Base-by-base conservation (phyloP, 331 rosid genomes). In the Saraca asoca region DNA sequence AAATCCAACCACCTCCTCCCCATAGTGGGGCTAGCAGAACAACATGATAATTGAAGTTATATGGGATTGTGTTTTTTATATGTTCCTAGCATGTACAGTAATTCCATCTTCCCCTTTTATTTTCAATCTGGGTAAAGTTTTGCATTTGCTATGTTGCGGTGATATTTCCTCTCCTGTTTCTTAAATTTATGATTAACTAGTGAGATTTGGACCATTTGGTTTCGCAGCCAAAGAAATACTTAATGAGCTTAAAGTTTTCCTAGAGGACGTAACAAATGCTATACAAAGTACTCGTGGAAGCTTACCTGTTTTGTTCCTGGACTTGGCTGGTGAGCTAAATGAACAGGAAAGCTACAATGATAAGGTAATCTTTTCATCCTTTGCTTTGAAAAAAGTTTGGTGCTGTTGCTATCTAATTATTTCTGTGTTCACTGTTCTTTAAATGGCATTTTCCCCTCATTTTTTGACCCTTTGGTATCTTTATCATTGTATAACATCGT, bases 201-300 rank as follows among this genome's bases (percentile, higher is more conserved):
- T 69, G 51, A 14, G 13, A 44, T 33, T 13, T n/a, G n/a, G n/a
- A n/a, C n/a, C n/a, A n/a, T n/a, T n/a, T 69, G 55, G 55, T 52
- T 44, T 65, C 63, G 79, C 84, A 88, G 95, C 81, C 43, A 80
- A 71, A 70, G 69, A 33, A 78, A 68, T 85, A 64, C 72, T 84
- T 51, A 11, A 69, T 64, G 85, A 81, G 66, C 88, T 88, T 58
- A 79, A 76, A 70, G 78, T 66, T 50, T 74, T 88, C 16, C 14
- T 81, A 64, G 82, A 75, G 13, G 82, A 86, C 74, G 83, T 66
- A 17, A 80, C 52, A 51, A 67, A 65, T 55, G 69, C 77, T 58
- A 12, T 84, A 74, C 80, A 71, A 64, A 63, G 66, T 67, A 62
- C 64, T 41, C 34, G 53, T 33, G 75, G 55, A 48, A 67, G 70